Evolutionary conservation across 2,329 filamentous ascomycete species (phyloP).

Genomic region (Cladosporium phlei): DNA sequence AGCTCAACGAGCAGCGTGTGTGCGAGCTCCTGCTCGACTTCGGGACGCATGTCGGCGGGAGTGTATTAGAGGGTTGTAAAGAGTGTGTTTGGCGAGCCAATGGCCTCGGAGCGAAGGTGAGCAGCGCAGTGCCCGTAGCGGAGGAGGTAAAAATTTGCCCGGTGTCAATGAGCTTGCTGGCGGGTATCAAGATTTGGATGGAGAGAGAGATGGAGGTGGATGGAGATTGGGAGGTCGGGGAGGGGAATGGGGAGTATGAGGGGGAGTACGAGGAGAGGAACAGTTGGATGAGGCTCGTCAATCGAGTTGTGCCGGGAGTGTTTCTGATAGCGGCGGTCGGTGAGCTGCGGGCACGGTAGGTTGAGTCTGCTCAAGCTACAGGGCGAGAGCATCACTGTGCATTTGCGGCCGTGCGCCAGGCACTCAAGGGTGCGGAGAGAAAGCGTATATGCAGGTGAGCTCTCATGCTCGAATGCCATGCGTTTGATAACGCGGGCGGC

Average conservation of each 20-base stretch:
- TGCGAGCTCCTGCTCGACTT: conserved; percentile 98
- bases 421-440: neutral
- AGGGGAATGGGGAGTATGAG: conserved; percentile 8
- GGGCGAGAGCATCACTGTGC: too few species aligned
- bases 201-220: conserved; percentile 4
- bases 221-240: conserved; percentile 17
- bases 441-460: neutral
- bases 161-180: neutral
- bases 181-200: neutral
- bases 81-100: conserved; percentile 18
- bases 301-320: neutral
- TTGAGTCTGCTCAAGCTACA: too few species aligned
- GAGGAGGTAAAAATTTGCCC: too few species aligned
- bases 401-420: neutral
- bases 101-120: neutral
- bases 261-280: conserved; percentile 2
- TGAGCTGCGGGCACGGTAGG: conserved; percentile 4
- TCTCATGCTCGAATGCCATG: conserved; percentile 4
- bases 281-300: neutral
- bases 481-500: conserved; percentile 5
- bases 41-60: conserved; percentile 71
- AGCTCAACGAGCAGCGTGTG: conserved; percentile 98
- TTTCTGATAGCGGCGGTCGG: neutral
- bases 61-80: conserved; percentile 20
- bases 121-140: conserved; percentile 3